Evolutionary conservation across 805 yeast species (phyloP).

Genomic region (Peterozyma toletana): DNA sequence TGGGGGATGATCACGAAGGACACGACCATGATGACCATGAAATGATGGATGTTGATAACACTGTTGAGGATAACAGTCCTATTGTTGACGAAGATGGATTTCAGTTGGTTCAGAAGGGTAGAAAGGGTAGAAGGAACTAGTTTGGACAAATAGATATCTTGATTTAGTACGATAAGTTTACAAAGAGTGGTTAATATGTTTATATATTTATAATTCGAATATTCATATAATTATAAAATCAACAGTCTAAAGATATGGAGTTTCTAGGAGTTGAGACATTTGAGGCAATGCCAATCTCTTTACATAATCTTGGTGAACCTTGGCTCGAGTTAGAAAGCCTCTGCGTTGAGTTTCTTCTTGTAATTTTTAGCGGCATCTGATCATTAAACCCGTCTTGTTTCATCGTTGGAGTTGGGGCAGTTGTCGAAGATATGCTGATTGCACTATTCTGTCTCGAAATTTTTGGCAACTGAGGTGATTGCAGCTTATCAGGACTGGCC

Average conservation of each 20-base stretch:
- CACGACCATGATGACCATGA: constrained; percentile 28
- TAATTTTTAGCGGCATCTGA: constrained; percentile 13
- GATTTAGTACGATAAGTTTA: too few species aligned
- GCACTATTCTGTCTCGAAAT: constrained; percentile 16
- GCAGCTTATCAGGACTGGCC: constrained; percentile 14
- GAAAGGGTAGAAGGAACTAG: constrained; percentile 26
- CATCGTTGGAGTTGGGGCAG: constrained; percentile 4
- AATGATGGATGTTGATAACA: constrained; percentile 25
- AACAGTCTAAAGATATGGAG: constrained; percentile 1
- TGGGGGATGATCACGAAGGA: constrained; percentile 39
- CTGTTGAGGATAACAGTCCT: constrained; percentile 39
- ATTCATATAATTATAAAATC: neutral
- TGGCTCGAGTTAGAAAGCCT: constrained; percentile 5
- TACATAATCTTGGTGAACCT: constrained; percentile 1
- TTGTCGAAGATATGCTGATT: neutral
- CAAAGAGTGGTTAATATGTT: neutral
- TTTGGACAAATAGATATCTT: too few species aligned
- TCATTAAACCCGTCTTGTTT: constrained; percentile 2
- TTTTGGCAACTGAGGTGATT: constrained; percentile 21
- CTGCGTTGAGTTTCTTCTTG: constrained; percentile 15
- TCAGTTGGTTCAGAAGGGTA: constrained; percentile 75
- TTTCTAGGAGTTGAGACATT: constrained; percentile 6
- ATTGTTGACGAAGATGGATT: constrained; percentile 92
- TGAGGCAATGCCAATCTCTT: too few species aligned
- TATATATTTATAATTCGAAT: neutral